Evolutionary conservation across 176 grass and related monocot genomes (phyloP).

Genomic region (Thinopyrum elongatum): DNA sequence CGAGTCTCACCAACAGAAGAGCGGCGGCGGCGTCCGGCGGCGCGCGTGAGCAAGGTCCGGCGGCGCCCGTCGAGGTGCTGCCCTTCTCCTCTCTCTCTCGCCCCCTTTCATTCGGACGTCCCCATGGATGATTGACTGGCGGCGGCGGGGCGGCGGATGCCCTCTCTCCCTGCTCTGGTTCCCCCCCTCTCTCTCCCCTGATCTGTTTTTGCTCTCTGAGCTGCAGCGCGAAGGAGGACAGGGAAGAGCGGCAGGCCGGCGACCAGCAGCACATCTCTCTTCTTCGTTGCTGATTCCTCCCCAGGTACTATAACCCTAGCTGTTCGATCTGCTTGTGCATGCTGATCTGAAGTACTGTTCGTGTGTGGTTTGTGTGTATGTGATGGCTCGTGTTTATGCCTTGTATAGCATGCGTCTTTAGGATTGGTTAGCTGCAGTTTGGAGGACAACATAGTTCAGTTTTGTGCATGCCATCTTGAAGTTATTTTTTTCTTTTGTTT

Average conservation of each 20-base stretch:
- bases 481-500: too few relatives aligned
- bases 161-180: background rate
- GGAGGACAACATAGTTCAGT: too few relatives aligned
- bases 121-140: too few relatives aligned
- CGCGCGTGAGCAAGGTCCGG: too few relatives aligned
- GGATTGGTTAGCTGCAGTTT: too few relatives aligned
- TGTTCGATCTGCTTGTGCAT: background rate
- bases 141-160: background rate
- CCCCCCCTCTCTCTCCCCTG: background rate
- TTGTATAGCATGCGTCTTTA: too few relatives aligned
- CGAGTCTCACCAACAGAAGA: background rate
- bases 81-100: background rate
- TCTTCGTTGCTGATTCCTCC: background rate
- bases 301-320: background rate
- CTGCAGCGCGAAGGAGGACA: background rate
- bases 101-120: background rate
- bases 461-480: too few relatives aligned
- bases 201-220: background rate
- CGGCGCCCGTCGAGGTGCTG: background rate
- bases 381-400: too few relatives aligned
- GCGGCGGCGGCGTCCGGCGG: too few relatives aligned
- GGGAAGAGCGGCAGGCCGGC: background rate
- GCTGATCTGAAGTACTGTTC: background rate
- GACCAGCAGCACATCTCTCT: background rate
- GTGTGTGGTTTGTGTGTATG: background rate